Evolutionary conservation across 805 yeast species (phyloP).

Genomic region (Myxozyma monticola): DNA sequence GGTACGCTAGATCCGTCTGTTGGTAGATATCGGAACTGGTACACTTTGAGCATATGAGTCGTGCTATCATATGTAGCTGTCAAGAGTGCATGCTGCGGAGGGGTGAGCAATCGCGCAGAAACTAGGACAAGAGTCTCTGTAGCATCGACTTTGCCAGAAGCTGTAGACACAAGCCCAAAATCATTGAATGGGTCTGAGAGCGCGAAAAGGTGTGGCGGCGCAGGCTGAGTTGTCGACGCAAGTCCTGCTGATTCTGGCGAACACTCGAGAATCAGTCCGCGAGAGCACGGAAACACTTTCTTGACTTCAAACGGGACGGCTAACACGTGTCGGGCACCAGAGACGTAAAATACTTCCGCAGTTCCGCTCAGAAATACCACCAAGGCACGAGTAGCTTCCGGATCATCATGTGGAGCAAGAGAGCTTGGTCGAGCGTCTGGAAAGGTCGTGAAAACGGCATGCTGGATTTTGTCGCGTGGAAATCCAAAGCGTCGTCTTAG

Average conservation of each 20-base stretch:
- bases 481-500: conserved; percentile 52
- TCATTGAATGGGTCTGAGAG: conserved; percentile 74
- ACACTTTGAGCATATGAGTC: conserved; percentile 48
- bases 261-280: conserved; percentile 64
- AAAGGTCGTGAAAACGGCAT: conserved; percentile 57
- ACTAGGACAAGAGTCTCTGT: conserved; percentile 53
- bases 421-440: too few relatives aligned
- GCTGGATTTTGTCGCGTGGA: conserved; percentile 50
- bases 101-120: conserved; percentile 4
- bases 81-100: conserved; percentile 6
- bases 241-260: neutral
- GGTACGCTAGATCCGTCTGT: conserved; percentile 1
- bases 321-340: conserved; percentile 59
- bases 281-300: conserved; percentile 61
- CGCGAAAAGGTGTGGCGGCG: conserved; percentile 53
- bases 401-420: neutral
- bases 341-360: conserved; percentile 60
- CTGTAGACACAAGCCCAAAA: conserved; percentile 58
- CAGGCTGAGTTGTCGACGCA: neutral
- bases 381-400: conserved; percentile 40
- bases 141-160: conserved; percentile 45
- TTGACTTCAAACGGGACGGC: conserved; percentile 69
- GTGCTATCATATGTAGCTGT: conserved; percentile 47
- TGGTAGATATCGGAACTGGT: conserved; percentile 53
- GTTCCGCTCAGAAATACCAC: conserved; percentile 62